Conservation (phyloP, 164 flowering plant genomes). For the Aristolochia californica region DNA sequence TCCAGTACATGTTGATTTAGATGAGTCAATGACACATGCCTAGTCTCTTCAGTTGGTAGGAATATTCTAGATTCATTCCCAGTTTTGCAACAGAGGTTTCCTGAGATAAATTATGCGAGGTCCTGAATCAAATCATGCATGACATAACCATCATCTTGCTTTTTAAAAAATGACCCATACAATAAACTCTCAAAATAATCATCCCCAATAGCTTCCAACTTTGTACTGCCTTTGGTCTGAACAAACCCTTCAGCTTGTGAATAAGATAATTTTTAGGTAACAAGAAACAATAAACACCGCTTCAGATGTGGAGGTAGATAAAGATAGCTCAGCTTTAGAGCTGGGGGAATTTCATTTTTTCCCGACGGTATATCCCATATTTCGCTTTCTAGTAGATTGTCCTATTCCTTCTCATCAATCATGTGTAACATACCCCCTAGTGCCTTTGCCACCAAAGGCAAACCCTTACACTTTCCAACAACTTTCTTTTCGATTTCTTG, state of each 20-base stretch:
- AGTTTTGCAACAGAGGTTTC: not conserved
- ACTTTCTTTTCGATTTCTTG: not conserved
- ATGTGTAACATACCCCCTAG: conserved; percentile 4
- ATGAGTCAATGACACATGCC: not conserved
- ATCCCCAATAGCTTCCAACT: conserved; percentile 6
- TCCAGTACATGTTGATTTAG: not conserved
- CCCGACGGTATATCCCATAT: conserved; percentile 9
- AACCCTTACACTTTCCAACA: conserved; percentile 11
- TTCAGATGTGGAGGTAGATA: conserved; percentile 12
- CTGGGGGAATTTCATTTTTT: not conserved
- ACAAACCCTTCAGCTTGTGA: conserved; percentile 9
- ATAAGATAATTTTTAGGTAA: conserved; percentile 11
- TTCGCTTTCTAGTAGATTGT: conserved; percentile 1
- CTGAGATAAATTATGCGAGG: not conserved
- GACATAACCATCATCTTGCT: not conserved
- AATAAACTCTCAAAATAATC: conserved; percentile 8
- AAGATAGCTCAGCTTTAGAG: conserved; percentile 11
- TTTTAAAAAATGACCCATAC: conserved; percentile 4
- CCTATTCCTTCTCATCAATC: conserved; percentile 1
- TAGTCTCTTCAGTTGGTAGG: too few relatives aligned
- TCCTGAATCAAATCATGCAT: conserved; percentile 8
- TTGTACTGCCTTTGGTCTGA: not conserved
- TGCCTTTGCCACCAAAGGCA: conserved; percentile 9
- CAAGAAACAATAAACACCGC: conserved; percentile 15
- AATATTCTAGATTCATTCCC: not conserved